Base-by-base conservation (phyloP, 2,329 filamentous ascomycete genomes). In the Ophiostoma sp. region DNA sequence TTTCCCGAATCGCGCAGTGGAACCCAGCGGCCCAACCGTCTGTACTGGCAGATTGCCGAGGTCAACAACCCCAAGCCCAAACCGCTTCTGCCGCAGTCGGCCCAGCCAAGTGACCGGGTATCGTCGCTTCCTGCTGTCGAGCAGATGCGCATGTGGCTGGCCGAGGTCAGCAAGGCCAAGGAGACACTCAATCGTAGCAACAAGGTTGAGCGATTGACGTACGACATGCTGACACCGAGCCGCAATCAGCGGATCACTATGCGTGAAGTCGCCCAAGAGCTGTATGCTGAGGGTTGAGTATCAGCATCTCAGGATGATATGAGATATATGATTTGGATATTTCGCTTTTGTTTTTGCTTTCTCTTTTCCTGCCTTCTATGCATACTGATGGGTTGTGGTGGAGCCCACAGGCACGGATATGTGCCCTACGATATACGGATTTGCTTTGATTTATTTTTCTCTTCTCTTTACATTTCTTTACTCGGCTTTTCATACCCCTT, bases 11-110 rank as follows among this genome's bases (percentile, higher is more conserved):
- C 80, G 44, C 82, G 86, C 27, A 83, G 85, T 23, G 83, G 80
- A 3, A 77, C 82, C 35, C 79, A 81, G 1, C 83, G 85, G 71
- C 80, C 82, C 0, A 81, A 80, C 70, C 83, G 83, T 36, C 77
- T 87, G 27, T 86, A 87, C 77, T 88, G 86, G 85, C 79, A 82
- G 75, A 87, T 88, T 72, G 84, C 84, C 0, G 84, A 86, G 54
- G 78, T 87, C 57, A 85, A 87, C 76, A 73, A 13, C 11, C 10
- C 74, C 23, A 67, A n/a, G 4, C 66, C 72, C 8, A 57, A 57
- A 3, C 3, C 36, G 64, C 13, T 48, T n/a, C 8, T 39, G 62
- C 20, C 74, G 78, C 68, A 48, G 76, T 77, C 62, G 23, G 35
- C 52, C 13, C 65, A 60, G 52, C 60, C 39, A 13, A 17, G 15